A percentile compares a stretch with the other conserved stretches of the same genome.
These are phyloP conservation scores for Musa beccarii DNA, from an alignment of 176 grass and related monocot genomes.

Conservation along the genomic window DNA sequence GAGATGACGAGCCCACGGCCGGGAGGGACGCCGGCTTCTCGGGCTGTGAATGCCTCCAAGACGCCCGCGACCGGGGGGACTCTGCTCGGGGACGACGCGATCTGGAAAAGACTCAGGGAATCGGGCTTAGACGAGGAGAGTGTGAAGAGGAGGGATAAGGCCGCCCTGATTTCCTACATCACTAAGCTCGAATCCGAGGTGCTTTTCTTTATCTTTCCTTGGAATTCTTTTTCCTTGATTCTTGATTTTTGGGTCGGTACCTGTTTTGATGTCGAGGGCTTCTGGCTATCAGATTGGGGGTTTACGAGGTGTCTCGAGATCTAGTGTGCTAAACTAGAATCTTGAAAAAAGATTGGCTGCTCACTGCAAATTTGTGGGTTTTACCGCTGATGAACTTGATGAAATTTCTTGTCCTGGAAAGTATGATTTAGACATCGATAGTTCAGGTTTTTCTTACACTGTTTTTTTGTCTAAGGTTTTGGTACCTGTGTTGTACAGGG, in stretches of 20 bases:
- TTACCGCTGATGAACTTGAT: neutral
- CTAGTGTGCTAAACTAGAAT: neutral
- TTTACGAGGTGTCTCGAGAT: neutral
- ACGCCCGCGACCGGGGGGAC: conserved; percentile 6
- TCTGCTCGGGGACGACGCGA: conserved; percentile 45
- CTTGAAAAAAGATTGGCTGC: neutral
- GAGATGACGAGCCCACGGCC: conserved; percentile 61
- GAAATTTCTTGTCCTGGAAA: neutral
- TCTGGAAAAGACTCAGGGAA: conserved; percentile 70
- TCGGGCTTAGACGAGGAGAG: conserved; percentile 81
- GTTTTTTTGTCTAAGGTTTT: neutral
- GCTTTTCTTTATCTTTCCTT: neutral
- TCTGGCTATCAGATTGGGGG: neutral
- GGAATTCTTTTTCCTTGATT: neutral
- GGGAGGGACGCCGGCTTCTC: conserved; percentile 5
- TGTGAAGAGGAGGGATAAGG: conserved; percentile 65
- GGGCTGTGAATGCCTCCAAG: neutral
- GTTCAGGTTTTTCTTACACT: neutral
- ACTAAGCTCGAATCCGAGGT: conserved; percentile 71
- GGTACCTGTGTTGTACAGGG: neutral
- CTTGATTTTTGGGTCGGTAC: neutral
- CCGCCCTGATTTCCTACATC: conserved; percentile 61
- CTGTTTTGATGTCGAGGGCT: neutral
- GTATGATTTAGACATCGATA: neutral
- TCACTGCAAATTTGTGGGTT: neutral